phyloP scores from a whole-genome alignment of 805 yeast species.

The Blastobotrys robertii region DNA sequence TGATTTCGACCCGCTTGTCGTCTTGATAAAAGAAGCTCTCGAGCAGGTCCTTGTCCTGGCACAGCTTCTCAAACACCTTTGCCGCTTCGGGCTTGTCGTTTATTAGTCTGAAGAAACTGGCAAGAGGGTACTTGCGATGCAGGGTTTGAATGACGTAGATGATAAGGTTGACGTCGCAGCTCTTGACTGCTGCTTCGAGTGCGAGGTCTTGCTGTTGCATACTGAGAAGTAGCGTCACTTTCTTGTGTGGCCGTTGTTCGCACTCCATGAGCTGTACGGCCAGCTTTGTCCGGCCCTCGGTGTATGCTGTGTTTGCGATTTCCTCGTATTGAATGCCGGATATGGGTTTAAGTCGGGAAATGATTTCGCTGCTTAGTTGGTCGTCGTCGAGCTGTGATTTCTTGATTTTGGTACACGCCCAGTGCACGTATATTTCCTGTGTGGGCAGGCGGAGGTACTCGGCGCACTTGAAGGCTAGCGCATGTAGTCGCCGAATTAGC shows the following conservation, averaged over 20 bases:
- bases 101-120: conserved; percentile 62
- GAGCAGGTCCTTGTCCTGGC: conserved; percentile 31
- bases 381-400: conserved; percentile 49
- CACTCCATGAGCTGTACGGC: conserved; percentile 57
- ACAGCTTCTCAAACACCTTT: conserved; percentile 32
- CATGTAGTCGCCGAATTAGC: conserved; percentile 48
- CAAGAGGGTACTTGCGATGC: conserved; percentile 42
- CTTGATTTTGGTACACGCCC: conserved; percentile 71
- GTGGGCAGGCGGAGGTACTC: conserved; percentile 38
- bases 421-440: conserved; percentile 52
- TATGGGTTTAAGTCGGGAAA: conserved; percentile 34
- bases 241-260: conserved; percentile 54
- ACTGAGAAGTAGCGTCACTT: conserved; percentile 52
- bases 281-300: conserved; percentile 69
- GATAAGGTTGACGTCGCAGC: conserved; percentile 52
- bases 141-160: conserved; percentile 47
- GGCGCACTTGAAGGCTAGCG: conserved; percentile 53
- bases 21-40: conserved; percentile 55
- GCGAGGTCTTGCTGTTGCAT: conserved; percentile 70
- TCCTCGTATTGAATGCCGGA: conserved; percentile 45
- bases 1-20: conserved; percentile 43
- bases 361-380: conserved; percentile 42
- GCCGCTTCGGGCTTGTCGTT: conserved; percentile 37
- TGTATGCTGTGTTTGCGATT: conserved; percentile 56
- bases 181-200: conserved; percentile 51